phyloP scores from a whole-genome alignment of 2,329 filamentous ascomycete species.

The Sporothrix brunneoviolacea region DNA sequence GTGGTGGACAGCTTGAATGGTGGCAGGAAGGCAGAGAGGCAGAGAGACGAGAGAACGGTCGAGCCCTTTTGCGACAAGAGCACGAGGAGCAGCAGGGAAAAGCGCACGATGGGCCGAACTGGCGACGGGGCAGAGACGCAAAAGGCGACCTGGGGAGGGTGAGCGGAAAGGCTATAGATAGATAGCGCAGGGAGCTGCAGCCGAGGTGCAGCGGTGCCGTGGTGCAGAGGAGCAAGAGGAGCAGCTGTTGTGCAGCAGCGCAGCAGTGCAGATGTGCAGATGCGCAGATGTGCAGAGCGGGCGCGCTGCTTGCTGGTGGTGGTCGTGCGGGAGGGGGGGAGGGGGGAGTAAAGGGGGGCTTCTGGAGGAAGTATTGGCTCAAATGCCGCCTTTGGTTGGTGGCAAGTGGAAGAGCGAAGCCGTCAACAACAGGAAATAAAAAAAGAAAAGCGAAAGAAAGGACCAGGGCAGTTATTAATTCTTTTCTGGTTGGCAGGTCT shows the following conservation, averaged over 20 bases:
- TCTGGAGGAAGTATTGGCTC: conserved; percentile 3
- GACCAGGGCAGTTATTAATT: background rate
- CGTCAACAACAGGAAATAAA: background rate
- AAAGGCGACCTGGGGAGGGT: background rate
- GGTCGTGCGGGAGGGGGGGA: background rate
- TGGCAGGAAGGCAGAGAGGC: background rate
- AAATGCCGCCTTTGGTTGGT: conserved; percentile 1
- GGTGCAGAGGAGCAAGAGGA: too few relatives aligned
- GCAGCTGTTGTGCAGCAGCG: too few relatives aligned
- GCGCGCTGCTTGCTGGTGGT: too few relatives aligned
- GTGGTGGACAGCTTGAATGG: background rate
- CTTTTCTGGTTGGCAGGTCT: background rate
- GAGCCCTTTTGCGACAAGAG: conserved; percentile 9
- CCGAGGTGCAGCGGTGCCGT: background rate
- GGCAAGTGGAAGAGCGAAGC: background rate
- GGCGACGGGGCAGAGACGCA: background rate
- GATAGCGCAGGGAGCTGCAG: conserved; percentile 3
- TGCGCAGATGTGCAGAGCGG: too few relatives aligned
- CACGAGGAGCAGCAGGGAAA: too few relatives aligned
- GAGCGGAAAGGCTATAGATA: conserved; percentile 6
- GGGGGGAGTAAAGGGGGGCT: background rate
- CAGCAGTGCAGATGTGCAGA: background rate
- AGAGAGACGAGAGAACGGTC: background rate
- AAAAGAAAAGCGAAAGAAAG: background rate
- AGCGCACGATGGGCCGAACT: conserved; percentile 2